Evolutionary conservation across 1,139 yeast genomes (phyloP), one percentile per base, ranked within the genome.

Genomic region (Lodderomyces beijingensis): DNA sequence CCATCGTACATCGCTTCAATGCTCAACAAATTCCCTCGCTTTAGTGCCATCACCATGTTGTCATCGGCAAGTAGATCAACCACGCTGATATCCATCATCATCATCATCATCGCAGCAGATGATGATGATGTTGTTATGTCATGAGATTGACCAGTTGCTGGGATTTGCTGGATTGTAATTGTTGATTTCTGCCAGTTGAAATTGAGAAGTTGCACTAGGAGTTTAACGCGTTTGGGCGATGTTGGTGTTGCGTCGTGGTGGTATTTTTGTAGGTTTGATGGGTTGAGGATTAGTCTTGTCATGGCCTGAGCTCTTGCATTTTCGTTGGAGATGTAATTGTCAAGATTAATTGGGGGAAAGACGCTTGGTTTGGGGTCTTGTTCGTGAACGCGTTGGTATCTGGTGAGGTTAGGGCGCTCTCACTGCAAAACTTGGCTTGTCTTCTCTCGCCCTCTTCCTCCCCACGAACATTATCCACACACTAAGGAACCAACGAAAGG

Each of bases 1-100:
- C 33, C 33, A 30, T 30, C 15, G 12, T 11, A 30, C 10, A 4
- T 13, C 4, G 23, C 33, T 3, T 30, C 33, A 16, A 30, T 17
- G n/a, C 25, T 25, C 11, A 30, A 10, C 3, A 27, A 9, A 17
- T 24, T 3, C 31, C 34, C 18, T 13, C 7, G 7, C 22, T 23
- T n/a, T 21, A 28, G 5, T 7, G 14, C 25, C 22, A 19, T 6
- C 12, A 14, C 9, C 6, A 8, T 8, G 7, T 8, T 10, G 7
- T 23, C 25, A 6, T 23, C 13, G n/a, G n/a, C n/a, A 12, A 28
- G 31, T 20, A 28, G 4, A 9, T 7, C 26, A 8, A 6, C 14
- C 3, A 28, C 15, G 5, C 22, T 22, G 4, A 28, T 22, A 9
- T 28, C 26, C 10, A 20, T 10, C n/a, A n/a, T n/a, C n/a, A n/a